Evolutionary conservation across 2,329 filamentous ascomycete genomes (phyloP).

Genomic region (Aotearoamyces nothofagi): DNA sequence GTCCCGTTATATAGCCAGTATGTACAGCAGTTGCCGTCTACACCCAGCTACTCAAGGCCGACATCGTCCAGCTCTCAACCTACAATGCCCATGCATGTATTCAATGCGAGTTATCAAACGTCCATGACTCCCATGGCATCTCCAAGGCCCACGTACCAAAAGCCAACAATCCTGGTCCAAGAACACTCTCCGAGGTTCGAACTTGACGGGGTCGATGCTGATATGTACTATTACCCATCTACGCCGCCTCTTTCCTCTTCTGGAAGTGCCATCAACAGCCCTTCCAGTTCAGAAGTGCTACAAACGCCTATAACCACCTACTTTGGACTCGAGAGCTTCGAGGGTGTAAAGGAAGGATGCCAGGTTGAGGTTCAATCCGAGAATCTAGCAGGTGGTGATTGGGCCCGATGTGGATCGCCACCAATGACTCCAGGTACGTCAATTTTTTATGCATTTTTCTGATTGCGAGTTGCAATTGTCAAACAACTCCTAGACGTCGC

Average conservation of each 20-base stretch:
- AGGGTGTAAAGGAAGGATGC: constrained; percentile 54
- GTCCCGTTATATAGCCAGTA: constrained; percentile 34
- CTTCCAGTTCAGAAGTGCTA: constrained; percentile 60
- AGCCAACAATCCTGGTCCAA: constrained; percentile 55
- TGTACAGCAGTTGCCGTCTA: constrained; percentile 43
- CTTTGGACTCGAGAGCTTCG: constrained; percentile 52
- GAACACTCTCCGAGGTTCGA: constrained; percentile 48
- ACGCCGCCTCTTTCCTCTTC: constrained; percentile 79
- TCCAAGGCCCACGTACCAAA: constrained; percentile 56
- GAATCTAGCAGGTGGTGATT: constrained; percentile 58
- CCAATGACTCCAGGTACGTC: constrained; percentile 82
- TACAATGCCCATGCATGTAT: constrained; percentile 16
- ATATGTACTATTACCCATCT: constrained; percentile 58
- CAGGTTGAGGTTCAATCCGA: constrained; percentile 58
- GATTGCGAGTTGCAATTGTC: not conserved
- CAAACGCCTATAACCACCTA: constrained; percentile 76
- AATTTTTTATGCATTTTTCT: constrained; percentile 1
- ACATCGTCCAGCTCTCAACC: constrained; percentile 51
- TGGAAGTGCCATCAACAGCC: constrained; percentile 75
- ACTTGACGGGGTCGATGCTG: constrained; percentile 51
- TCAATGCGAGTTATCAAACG: constrained; percentile 16
- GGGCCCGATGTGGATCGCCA: constrained; percentile 64
- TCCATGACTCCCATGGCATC: constrained; percentile 61
- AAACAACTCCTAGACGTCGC: no score
- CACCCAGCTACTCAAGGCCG: constrained; percentile 49